Evolutionary conservation across 805 yeast species (phyloP), one percentile per base, ranked within the genome.

Genomic region (Maudiozyma serrabonitensis): DNA sequence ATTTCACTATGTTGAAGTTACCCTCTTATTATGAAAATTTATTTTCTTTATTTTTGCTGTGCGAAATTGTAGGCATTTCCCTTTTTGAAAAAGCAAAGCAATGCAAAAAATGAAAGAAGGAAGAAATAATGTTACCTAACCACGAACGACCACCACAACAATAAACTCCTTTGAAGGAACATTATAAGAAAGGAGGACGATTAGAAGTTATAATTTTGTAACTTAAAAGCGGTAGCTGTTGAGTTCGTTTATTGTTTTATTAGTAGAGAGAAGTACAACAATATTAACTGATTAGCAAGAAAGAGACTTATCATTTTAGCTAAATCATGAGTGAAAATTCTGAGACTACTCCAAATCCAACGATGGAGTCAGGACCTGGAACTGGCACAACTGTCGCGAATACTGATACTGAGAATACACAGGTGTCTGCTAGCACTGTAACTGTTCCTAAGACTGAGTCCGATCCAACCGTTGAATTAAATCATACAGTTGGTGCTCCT

Each of bases 401-500:
- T 16, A 42, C 41, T 18, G 16, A 21, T 12, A 18, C 38, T 15
- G 35, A 16, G 21, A 15, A 32, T 4, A 16, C 37, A n/a, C 15
- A 28, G 15, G 37, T 18, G 5, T 11, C 21, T 8, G 1, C 35
- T 13, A 21, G 1, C 13, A 11, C 35, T 9, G 45, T n/a, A 11
- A 16, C 21, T 19, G 45, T 23, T 21, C n/a, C 28, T 25, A 44
- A 28, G 19, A 39, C 41, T 16, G 47, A 37, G 8, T 28, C 44
- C 6, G 42, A 45, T 12, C 32, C 50, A 4, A 31, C 16, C 21
- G 31, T 34, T 28, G 32, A 41, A 16, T 15, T 42, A 6, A 46
- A 48, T n/a, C 47, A 46, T 26, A 28, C 48, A 16, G 40, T 41
- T 41, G 48, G 44, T 16, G 46, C 42, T 39, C 15, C 25, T n/a